Evolutionary conservation across 306 rosid genomes (phyloP), one percentile per base, ranked within the genome.

Genomic region (Benincasa hispida): DNA sequence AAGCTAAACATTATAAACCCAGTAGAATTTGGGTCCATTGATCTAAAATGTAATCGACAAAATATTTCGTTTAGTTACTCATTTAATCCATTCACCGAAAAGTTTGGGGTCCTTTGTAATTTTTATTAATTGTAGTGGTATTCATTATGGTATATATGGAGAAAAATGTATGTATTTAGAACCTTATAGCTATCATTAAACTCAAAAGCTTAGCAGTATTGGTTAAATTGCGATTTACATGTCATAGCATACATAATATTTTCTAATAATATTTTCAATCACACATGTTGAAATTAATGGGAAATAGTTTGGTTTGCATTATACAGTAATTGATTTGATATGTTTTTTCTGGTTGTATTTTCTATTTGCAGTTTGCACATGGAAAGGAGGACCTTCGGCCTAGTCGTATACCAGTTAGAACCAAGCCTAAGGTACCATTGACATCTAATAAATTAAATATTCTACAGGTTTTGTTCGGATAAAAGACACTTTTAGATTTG

Each of bases 361-460:
- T 27, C 61, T 72, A 9, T 76, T 78, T 78, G 80, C 86, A 93
- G 97, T 83, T 76, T 85, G 83, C 82, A 35, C 84, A 41, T 41
- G 84, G 88, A 72, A 88, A 85, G 78, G 93, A 90, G 73, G 90
- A 89, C 62, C 63, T 65, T 32, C 91, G 79, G 54, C 77, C 85
- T 68, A 75, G 34, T 82, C 86, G 82, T 79, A 55, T 18, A 69
- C 48, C 84, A 76, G 77, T 28, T 79, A 87, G 51, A 81, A 60
- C 25, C 86, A 87, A 80, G 81, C 35, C 82, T 56, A 88, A 84
- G 90, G 96, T 88, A 81, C 37, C 67, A 34, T 9, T 10, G 50
- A 35, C 72, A 10, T 65, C 7, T 35, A 24, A 35, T 35, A 37
- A 45, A 35, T 61, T 61, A 65, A 19, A 65, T n/a, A 18, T 4